These are phyloP conservation scores for Chloropicon primus DNA, from an alignment of 139 green algal genomes.

Conservation along the genomic window DNA sequence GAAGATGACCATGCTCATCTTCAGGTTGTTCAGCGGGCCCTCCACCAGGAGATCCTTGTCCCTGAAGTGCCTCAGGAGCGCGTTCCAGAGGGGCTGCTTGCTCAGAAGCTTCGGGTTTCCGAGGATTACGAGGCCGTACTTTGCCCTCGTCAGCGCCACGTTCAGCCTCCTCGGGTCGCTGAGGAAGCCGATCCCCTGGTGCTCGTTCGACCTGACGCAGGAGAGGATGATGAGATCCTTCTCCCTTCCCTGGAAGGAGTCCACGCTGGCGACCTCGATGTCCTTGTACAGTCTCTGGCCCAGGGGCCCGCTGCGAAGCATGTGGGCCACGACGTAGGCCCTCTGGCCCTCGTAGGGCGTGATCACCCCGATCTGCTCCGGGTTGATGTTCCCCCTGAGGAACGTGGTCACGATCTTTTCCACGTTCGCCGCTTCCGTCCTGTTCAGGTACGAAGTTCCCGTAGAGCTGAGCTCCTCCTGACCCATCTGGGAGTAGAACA, in stretches of 20 bases:
- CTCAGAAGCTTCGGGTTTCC: conserved; percentile 62
- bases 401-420: conserved; percentile 75
- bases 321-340: conserved; percentile 67
- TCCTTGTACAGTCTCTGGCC: conserved; percentile 73
- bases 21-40: conserved; percentile 79
- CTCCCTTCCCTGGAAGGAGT: conserved; percentile 82
- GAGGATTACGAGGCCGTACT: conserved; percentile 79
- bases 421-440: conserved; percentile 75
- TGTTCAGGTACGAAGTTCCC: conserved; percentile 93
- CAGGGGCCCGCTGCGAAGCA: conserved; percentile 61
- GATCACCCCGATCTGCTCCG: conserved; percentile 87
- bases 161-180: conserved; percentile 88
- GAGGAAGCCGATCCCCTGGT: conserved; percentile 88
- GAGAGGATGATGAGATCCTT: conserved; percentile 98
- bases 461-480: conserved; percentile 39
- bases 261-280: conserved; percentile 69
- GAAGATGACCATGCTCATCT: conserved; percentile 73
- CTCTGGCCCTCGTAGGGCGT: conserved; percentile 97
- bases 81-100: conserved; percentile 73
- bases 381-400: conserved; percentile 36
- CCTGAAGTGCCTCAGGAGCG: conserved; percentile 81
- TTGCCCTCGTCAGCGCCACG: conserved; percentile 81
- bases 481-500: conserved; percentile 91
- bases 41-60: conserved; percentile 78
- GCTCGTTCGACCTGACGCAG: conserved; percentile 91